Base-by-base conservation (phyloP, 2,329 filamentous ascomycete genomes). In the Aureobasidium zeae region DNA sequence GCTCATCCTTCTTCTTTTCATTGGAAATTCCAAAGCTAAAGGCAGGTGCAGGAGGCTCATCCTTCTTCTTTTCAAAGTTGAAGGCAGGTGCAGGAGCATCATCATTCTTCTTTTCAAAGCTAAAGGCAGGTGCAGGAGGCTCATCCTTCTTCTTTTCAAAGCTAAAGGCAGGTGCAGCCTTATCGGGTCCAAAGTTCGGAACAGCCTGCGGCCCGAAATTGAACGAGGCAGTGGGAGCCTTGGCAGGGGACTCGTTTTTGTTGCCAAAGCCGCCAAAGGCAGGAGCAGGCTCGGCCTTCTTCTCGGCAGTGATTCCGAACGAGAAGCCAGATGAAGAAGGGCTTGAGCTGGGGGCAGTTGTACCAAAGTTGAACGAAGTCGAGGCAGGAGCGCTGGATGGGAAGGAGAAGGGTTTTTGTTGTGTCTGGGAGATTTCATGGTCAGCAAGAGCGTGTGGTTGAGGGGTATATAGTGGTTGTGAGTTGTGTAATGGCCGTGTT, bases 341-440 rank as follows among this genome's bases (percentile, higher is more conserved):
- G 9, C 31, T 11, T 5, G 30, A 22, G 6, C 12, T 6, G 5
- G 41, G 15, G 39, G 30, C 34, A 21, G 45, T 30, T 30, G 37
- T n/a, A 19, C 45, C 36, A 20, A 43, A 43, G 31, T 10, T 34
- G 35, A 39, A 45, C 1, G 28, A 22, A 2, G 42, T 17, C 17
- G 42, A 24, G 20, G 28, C 21, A 12, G 32, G 19, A 21, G 43
- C 28, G 13, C 25, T 26, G 7, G 25, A 26, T 7, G 21, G 12
- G 29, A 45, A 45, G 4, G 22, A 34, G 30, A 43, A 43, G 15
- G 39, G 26, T 25, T 41, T 26, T 25, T 25, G 12, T 4, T n/a
- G 38, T 24, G 28, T 33, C 38, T 42, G 38, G 29, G n/a, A 26
- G 16, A 24, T 13, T n/a, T 2, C 11, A 31, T 13, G 25, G 38